Percentiles rank a stretch among this genome's conserved stretches.
These are phyloP conservation scores for Irpex lacteus DNA, from an alignment of 1,284 basidiomycete species.

Conservation along the genomic window DNA sequence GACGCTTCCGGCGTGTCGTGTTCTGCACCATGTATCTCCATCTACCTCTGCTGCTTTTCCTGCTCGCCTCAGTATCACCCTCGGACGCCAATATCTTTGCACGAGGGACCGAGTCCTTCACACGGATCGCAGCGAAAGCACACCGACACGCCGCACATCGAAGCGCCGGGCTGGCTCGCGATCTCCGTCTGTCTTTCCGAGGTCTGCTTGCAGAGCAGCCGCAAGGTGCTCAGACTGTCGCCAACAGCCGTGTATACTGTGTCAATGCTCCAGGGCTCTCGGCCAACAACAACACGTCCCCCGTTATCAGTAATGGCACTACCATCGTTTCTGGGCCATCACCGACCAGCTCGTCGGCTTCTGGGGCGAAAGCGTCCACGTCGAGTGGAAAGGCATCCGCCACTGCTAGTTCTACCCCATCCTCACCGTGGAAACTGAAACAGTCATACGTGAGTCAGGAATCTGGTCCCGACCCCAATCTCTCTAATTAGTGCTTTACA, in stretches of 20 bases:
- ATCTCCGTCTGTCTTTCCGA: conserved; percentile 62
- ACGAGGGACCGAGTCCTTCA: conserved; percentile 35
- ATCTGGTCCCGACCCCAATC: not conserved
- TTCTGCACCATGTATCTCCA: conserved; percentile 22
- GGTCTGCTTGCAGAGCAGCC: conserved; percentile 32
- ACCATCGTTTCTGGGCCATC: conserved; percentile 13
- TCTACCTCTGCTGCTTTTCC: conserved; percentile 23
- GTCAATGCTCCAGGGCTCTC: conserved; percentile 20
- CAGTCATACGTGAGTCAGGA: conserved; percentile 28
- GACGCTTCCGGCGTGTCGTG: not conserved
- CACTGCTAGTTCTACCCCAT: conserved; percentile 8
- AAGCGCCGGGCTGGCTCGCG: conserved; percentile 60
- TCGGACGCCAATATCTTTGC: conserved; percentile 38
- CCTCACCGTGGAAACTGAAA: conserved; percentile 28
- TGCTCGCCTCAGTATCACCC: conserved; percentile 29
- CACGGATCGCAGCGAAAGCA: conserved; percentile 27
- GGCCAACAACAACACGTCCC: conserved; percentile 10
- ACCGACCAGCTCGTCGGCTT: conserved; percentile 7
- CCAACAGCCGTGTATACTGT: conserved; percentile 27
- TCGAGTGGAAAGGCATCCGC: conserved; percentile 11
- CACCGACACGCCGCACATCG: conserved; percentile 44
- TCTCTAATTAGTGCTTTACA: conserved; percentile 23
- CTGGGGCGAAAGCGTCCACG: too few species aligned
- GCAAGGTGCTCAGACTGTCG: conserved; percentile 9
- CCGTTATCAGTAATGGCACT: conserved; percentile 12